Conservation (phyloP, 2,329 filamentous ascomycete species). For the Exserohilum turcica region DNA sequence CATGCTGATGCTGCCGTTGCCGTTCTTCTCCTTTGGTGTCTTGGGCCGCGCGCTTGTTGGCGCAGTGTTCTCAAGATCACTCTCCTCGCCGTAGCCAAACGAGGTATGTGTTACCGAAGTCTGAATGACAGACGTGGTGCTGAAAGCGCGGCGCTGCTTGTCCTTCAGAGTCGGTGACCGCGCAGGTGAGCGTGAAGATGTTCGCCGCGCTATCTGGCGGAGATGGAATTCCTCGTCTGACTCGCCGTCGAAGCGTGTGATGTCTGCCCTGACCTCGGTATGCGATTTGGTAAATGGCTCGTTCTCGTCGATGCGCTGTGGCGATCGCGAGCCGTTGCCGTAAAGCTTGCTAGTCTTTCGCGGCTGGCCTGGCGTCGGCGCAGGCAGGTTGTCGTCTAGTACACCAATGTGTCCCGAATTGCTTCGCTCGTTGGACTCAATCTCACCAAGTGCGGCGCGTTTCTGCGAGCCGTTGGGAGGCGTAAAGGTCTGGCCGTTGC, state of each 20-base stretch:
- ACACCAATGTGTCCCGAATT: conserved; percentile 59
- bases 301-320: conserved; percentile 53
- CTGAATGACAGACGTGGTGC: conserved; percentile 66
- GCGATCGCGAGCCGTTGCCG: conserved; percentile 56
- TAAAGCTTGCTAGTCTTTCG: conserved; percentile 83
- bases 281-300: conserved; percentile 58
- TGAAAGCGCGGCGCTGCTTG: conserved; percentile 72
- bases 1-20: conserved; percentile 52
- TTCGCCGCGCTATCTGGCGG: conserved; percentile 64
- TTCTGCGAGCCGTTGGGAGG: conserved; percentile 80
- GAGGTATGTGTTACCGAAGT: conserved; percentile 44
- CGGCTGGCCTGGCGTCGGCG: conserved; percentile 93
- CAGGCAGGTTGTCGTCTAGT: conserved; percentile 91
- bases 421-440: conserved; percentile 75
- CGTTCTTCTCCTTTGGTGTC: conserved; percentile 52
- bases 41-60: conserved; percentile 47
- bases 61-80: conserved; percentile 54
- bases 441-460: conserved; percentile 88
- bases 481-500: conserved; percentile 75
- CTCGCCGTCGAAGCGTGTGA: conserved; percentile 65
- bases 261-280: conserved; percentile 63
- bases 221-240: conserved; percentile 84
- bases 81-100: conserved; percentile 49
- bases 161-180: conserved; percentile 63
- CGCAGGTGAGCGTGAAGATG: conserved; percentile 65